Conservation (phyloP, 73 alveolate species). For the Breviolum minutum region DNA sequence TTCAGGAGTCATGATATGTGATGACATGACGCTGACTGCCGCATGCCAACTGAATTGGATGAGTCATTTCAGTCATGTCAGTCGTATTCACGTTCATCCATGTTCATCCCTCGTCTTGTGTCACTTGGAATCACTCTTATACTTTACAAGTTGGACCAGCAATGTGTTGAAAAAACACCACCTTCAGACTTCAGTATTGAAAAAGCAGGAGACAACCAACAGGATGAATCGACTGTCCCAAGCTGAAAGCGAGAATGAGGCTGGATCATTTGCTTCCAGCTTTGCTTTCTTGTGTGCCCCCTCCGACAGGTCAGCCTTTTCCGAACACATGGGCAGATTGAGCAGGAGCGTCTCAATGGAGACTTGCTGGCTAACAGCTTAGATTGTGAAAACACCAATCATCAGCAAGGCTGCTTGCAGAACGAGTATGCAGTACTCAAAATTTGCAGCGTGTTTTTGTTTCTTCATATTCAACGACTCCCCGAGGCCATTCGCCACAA, state of each 20-base stretch:
- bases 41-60: neutral
- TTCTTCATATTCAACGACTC: neutral
- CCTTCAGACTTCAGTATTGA: neutral
- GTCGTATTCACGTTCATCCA: neutral
- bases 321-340: conserved; percentile 91
- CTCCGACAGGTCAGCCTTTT: conserved; percentile 69
- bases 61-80: neutral
- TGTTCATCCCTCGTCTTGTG: neutral
- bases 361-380: conserved; percentile 34
- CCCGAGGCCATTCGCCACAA: conserved; percentile 65
- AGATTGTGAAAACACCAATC: neutral
- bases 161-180: neutral
- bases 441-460: neutral
- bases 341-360: conserved; percentile 77
- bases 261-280: neutral
- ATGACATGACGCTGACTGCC: neutral
- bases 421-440: neutral
- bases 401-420: neutral
- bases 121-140: no score
- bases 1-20: conserved; percentile 6
- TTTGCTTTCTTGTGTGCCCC: neutral
- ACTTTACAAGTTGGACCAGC: neutral
- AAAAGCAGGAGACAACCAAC: conserved; percentile 66
- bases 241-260: conserved; percentile 86
- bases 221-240: conserved; percentile 84